Base-by-base conservation (phyloP, 2,329 filamentous ascomycete genomes). In the Aspergillus versicolor region DNA sequence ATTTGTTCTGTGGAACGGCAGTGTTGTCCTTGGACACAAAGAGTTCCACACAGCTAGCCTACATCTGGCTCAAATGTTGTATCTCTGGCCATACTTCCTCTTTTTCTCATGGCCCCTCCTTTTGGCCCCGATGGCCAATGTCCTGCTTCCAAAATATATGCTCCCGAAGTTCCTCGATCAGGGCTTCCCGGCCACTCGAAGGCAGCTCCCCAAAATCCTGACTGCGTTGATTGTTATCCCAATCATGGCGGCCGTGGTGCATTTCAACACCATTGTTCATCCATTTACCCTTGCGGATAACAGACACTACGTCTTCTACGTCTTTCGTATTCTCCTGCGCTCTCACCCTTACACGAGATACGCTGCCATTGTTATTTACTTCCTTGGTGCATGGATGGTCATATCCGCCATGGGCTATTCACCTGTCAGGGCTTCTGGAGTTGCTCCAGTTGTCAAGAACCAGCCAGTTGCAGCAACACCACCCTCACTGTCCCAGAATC, bases 251-350 rank as follows among this genome's bases (percentile, higher is more conserved):
- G 66, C 71, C 6, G 74, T 81, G 2, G 86, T 97, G 22, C 84
- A 85, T 61, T 88, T 84, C 81, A 97, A 97, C 80, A 99, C 94
- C 34, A 88, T 96, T 61, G 84, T 97, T 43, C 94, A 99, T 69
- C 93, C 94, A 0, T 99, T 97, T 71, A 96, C 92, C 0, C 83
- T 97, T 1, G 94, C 94, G 34, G 94, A 99, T 74, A 99, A 99
- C 73, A 83, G 94, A 2, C 94, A 99, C 73, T 99, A 96, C 77
- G 88, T 96, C 72, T 99, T 99, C 74, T 99, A 99, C 76, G 80
- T 96, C 59, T 99, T 99, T 79, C 87, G 92, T 1, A 86, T 92
- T 67, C 87, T 89, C 5, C 87, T 97, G 38, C 83, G 89, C 2
- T 82, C 81, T 5, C 84, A 90, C 42, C 78, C 80, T 1, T 74